A percentile compares a stretch with the other conserved stretches of the same genome.
phyloP scores from a whole-genome alignment of 495 filamentous ascomycete species.

The Neurospora hispaniola region DNA sequence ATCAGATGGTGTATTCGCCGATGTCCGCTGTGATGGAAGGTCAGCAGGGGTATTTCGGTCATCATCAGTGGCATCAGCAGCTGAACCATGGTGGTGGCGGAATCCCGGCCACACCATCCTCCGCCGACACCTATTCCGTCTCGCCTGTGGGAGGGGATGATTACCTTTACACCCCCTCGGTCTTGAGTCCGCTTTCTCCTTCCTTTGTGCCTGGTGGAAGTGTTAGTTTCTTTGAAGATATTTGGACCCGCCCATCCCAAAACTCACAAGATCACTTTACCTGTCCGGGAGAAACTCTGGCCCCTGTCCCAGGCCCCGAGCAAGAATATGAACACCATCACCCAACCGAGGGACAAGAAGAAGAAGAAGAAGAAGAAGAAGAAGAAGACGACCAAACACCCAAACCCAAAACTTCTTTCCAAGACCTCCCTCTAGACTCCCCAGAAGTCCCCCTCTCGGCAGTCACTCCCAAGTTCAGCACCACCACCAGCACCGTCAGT shows the following conservation, averaged over 20 bases:
- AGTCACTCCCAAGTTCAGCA: not conserved
- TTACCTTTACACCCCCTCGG: not conserved
- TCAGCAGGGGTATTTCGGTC: constrained; percentile 22
- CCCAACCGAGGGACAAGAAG: not conserved
- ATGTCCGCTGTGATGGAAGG: constrained; percentile 16
- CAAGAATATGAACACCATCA: not conserved
- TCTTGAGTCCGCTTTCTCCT: constrained; percentile 6
- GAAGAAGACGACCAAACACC: not conserved
- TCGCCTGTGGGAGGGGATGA: not conserved
- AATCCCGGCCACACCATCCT: not conserved
- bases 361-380: not conserved
- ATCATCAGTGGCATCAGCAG: constrained; percentile 7
- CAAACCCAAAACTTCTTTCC: not conserved
- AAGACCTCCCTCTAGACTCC: too few relatives aligned
- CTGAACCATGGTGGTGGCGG: not conserved
- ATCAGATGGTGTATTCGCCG: not conserved
- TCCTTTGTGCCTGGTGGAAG: constrained; percentile 3
- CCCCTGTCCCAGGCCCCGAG: not conserved
- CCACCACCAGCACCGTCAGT: not conserved
- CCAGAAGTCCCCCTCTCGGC: not conserved
- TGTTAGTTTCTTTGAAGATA: constrained; percentile 6
- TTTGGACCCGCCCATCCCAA: constrained; percentile 1
- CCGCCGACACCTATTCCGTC: not conserved
- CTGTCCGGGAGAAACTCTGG: not conserved
- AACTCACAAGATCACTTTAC: not conserved